Percentiles rank a stretch among this genome's conserved stretches.
phyloP scores from a whole-genome alignment of 805 yeast species.

The Saturnispora serradocipensis region DNA sequence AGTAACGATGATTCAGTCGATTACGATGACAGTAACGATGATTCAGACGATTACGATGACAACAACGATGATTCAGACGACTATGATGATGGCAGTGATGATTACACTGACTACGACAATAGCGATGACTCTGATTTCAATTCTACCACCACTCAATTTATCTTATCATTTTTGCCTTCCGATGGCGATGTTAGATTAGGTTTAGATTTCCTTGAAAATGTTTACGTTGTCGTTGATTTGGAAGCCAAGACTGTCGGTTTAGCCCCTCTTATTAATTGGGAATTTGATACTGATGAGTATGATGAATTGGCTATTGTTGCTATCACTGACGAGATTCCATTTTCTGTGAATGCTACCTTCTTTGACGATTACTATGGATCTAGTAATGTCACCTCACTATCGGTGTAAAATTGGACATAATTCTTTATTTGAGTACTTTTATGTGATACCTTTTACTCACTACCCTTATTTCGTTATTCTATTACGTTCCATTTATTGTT shows the following conservation, averaged over 20 bases:
- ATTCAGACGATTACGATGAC: not conserved
- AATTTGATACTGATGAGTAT: not conserved
- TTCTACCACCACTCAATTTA: not conserved
- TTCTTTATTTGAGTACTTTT: not conserved
- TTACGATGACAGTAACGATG: not conserved
- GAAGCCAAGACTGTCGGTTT: conserved; percentile 34
- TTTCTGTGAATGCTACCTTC: conserved; percentile 3
- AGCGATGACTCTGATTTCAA: not conserved
- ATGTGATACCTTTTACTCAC: conserved; percentile 1
- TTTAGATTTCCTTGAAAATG: conserved; percentile 22
- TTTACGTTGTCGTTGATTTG: conserved; percentile 42
- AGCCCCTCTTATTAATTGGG: conserved; percentile 20
- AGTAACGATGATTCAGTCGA: not conserved
- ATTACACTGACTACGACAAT: not conserved
- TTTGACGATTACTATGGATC: conserved; percentile 4
- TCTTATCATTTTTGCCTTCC: conserved; percentile 11
- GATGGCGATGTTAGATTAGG: conserved; percentile 5
- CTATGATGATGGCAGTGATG: not conserved
- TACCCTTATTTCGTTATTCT: not conserved
- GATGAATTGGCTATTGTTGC: not conserved
- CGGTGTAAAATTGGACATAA: not conserved
- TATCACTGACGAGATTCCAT: conserved; percentile 6
- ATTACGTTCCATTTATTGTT: not conserved
- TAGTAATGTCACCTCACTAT: conserved; percentile 1
- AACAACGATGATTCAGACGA: not conserved